Percentiles rank a stretch among this genome's conserved stretches.
These are phyloP conservation scores for Metschnikowia dekortorum DNA, from an alignment of 805 yeast genomes.

Conservation along the genomic window DNA sequence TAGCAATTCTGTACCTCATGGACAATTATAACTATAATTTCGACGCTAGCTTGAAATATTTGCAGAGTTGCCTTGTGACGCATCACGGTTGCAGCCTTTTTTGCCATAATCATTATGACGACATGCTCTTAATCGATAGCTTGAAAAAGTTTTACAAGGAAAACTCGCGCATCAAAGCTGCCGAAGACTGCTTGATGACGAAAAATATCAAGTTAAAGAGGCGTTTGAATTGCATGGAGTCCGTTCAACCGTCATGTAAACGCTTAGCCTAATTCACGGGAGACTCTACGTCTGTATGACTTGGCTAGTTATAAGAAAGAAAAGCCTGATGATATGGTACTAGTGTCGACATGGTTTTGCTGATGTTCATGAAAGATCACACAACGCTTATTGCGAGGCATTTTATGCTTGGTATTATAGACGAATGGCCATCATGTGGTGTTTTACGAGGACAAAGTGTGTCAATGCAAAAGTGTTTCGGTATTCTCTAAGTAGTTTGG, in stretches of 20 bases:
- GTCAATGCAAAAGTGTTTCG: background rate
- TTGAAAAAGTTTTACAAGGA: slow-evolving; percentile 35
- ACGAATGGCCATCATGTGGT: background rate
- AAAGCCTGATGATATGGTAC: too few relatives aligned
- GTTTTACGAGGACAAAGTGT: background rate
- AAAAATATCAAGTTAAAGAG: slow-evolving; percentile 29
- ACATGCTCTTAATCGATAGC: slow-evolving; percentile 35
- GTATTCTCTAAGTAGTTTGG: background rate
- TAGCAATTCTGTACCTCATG: slow-evolving; percentile 36
- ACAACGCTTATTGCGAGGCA: background rate
- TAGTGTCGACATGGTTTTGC: too few relatives aligned
- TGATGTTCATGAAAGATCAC: background rate
- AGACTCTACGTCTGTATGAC: too few relatives aligned
- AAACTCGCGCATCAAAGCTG: slow-evolving; percentile 27
- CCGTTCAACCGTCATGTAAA: slow-evolving; percentile 4
- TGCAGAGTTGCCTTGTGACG: slow-evolving; percentile 17
- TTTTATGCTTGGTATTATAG: background rate
- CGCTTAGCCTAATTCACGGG: slow-evolving; percentile 5
- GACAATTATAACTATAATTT: slow-evolving; percentile 36
- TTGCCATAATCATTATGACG: slow-evolving; percentile 35
- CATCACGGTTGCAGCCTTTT: slow-evolving; percentile 1
- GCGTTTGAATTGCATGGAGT: slow-evolving; percentile 7
- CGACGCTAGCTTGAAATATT: slow-evolving; percentile 23
- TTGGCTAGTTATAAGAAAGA: background rate
- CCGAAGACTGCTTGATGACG: slow-evolving; percentile 22